A percentile compares a stretch with the other conserved stretches of the same genome.
Conservation (phyloP, 345 rosid genomes). For the Odontarrhena argentea region DNA sequence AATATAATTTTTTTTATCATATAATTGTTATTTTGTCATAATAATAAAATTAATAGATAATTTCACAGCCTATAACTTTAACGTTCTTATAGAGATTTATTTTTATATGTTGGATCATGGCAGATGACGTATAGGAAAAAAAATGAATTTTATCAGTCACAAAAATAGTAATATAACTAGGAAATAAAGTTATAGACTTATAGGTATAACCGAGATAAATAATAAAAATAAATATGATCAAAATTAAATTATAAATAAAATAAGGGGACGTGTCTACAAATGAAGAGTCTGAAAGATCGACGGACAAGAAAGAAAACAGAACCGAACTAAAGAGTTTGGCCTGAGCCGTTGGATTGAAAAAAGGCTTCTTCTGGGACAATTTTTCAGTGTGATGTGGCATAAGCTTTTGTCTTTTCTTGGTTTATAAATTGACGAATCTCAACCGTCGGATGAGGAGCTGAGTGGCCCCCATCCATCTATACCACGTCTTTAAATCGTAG, state of each 20-base stretch:
- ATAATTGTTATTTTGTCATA: too few species aligned
- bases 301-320: slow-evolving; percentile 35
- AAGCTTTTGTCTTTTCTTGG: slow-evolving; percentile 27
- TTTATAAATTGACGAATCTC: slow-evolving; percentile 18
- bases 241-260: not conserved
- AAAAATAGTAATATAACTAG: too few species aligned
- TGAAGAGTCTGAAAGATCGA: slow-evolving; percentile 21
- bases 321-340: slow-evolving; percentile 14
- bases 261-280: slow-evolving; percentile 18
- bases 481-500: slow-evolving; percentile 24
- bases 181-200: too few species aligned
- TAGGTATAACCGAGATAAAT: too few species aligned
- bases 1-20: too few species aligned
- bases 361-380: not conserved
- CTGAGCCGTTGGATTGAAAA: slow-evolving; percentile 37
- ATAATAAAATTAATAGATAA: too few species aligned
- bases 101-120: too few species aligned
- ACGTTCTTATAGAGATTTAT: too few species aligned
- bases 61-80: too few species aligned
- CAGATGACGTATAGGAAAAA: too few species aligned
- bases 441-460: slow-evolving; percentile 31
- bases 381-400: slow-evolving; percentile 19
- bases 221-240: not conserved
- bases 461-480: not conserved
- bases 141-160: too few species aligned